Base-by-base conservation (phyloP, 148 eudicot genomes). In the Oxyria digyna region DNA sequence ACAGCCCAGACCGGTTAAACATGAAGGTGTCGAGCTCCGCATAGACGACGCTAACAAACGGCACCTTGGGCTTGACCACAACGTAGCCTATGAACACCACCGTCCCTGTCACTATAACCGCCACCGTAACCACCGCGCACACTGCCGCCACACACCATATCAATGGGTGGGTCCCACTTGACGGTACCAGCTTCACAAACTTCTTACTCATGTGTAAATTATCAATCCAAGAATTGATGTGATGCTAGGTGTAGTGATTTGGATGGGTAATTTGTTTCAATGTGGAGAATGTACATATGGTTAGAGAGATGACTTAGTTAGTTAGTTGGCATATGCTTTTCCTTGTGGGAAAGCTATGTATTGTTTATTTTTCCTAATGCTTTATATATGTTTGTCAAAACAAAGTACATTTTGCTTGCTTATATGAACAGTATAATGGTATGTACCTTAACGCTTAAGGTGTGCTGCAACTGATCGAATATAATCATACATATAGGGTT, bases 91-190 rank as follows among this genome's bases (percentile, higher is more conserved):
- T 52, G 54, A 91, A 87, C 10, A 89, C 74, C 1, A 77, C 71
- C 1, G 85, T 54, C n/a, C 96, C 97, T 11, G 75, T 42, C 42
- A 88, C 66, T 12, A 91, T 87, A 17, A 87, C 80, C 1, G 72
- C 67, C 12, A 82, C 27, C 3, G 92, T 78, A 1, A 85, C 0
- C 5, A 87, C 18, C 38, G 90, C 75, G 77, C 97, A 91, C 32
- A 85, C 63, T 18, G 82, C 68, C 67, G 96, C 96, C 2, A 76
- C 74, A 31, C 74, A 74, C 96, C 97, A 91, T 38, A 82, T 82
- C 4, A 87, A 66, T 0, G 84, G 75, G 77, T 77, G 83, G 37
- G 97, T 91, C 41, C 71, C 75, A 11, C 9, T 5, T 1, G 20
- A 38, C 9, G 37, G 6, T 38, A 0, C 10, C 8, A 59, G 65